Percentiles rank a stretch among this genome's conserved stretches.
These are phyloP conservation scores for Aspergillus egyptiacus DNA, from an alignment of 495 filamentous ascomycete species.

Conservation along the genomic window DNA sequence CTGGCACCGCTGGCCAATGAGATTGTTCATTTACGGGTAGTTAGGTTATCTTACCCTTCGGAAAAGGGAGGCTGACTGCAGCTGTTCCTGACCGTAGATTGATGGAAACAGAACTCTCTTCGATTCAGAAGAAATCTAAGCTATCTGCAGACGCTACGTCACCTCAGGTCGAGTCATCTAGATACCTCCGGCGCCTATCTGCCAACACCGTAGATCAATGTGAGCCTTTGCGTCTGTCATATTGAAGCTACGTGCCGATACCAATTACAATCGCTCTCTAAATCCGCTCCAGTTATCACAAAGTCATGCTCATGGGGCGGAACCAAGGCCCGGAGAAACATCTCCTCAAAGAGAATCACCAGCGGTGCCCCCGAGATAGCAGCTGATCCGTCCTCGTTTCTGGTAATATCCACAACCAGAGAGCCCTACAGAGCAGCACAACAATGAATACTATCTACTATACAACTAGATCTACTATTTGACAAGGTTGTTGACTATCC, in stretches of 20 bases:
- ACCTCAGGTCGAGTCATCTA: background rate
- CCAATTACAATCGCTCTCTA: no score
- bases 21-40: no score
- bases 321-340: background rate
- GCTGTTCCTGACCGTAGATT: background rate
- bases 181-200: background rate
- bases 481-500: no score
- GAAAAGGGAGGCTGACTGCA: no score
- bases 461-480: no score
- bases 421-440: no score
- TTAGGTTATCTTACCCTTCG: no score
- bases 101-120: background rate
- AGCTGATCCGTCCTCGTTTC: background rate
- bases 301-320: background rate
- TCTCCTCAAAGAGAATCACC: background rate
- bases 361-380: background rate
- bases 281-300: background rate
- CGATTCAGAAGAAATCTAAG: background rate
- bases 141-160: background rate
- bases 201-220: background rate
- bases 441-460: no score
- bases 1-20: no score
- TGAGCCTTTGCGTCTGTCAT: background rate
- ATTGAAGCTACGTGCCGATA: background rate
- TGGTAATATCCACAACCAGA: background rate